Percentiles rank a stretch among this genome's conserved stretches.
These are phyloP conservation scores for Boletellus deceptivus DNA, from an alignment of 1,284 basidiomycete genomes.

Conservation along the genomic window DNA sequence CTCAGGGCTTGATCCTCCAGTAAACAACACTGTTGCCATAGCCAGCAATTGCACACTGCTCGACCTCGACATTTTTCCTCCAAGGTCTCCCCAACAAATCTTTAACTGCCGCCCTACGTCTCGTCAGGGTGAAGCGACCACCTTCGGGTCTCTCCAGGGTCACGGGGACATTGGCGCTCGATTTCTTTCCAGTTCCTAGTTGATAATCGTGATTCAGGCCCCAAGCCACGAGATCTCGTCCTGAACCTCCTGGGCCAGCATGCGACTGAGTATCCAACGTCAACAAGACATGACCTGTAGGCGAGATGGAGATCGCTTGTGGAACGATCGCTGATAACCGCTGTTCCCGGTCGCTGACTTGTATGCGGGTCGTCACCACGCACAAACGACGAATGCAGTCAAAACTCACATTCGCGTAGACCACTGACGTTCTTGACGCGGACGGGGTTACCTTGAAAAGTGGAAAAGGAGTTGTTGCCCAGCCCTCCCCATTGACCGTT, in stretches of 20 bases:
- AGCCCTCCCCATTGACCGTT: conserved; percentile 86
- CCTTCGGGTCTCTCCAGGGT: conserved; percentile 50
- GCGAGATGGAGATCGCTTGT: conserved; percentile 67
- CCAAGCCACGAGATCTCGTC: conserved; percentile 66
- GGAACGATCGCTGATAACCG: conserved; percentile 69
- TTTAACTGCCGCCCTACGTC: conserved; percentile 53
- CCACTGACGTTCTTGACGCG: conserved; percentile 84
- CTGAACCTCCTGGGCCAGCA: conserved; percentile 46
- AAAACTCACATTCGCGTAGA: conserved; percentile 71
- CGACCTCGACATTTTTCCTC: conserved; percentile 63
- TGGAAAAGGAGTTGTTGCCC: conserved; percentile 69
- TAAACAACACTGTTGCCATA: conserved; percentile 69
- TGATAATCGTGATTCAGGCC: conserved; percentile 75
- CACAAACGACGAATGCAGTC: background rate
- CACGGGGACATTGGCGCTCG: conserved; percentile 70
- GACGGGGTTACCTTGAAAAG: conserved; percentile 68
- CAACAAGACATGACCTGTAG: conserved; percentile 77
- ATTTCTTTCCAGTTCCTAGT: conserved; percentile 82
- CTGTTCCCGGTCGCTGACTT: conserved; percentile 67
- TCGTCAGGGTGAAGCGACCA: conserved; percentile 56
- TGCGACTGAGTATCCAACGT: conserved; percentile 64
- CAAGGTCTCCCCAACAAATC: conserved; percentile 68
- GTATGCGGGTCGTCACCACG: conserved; percentile 4
- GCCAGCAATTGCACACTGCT: conserved; percentile 66
- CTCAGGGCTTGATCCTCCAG: conserved; percentile 57